Percentiles rank a stretch among this genome's conserved stretches.
phyloP scores from a whole-genome alignment of 2,329 filamentous ascomycete genomes.

The Diaporthe vexans region DNA sequence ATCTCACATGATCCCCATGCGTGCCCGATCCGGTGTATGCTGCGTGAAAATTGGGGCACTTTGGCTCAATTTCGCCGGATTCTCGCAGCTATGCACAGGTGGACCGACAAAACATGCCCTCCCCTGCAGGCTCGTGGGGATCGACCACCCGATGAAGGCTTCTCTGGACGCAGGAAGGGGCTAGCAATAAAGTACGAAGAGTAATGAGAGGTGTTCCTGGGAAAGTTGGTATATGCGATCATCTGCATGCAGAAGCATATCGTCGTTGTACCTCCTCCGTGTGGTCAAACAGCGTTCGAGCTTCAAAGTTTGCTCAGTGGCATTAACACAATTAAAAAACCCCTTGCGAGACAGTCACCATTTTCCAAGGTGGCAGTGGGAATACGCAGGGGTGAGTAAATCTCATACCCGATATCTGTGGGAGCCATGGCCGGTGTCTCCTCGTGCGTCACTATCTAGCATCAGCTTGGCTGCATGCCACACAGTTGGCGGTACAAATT shows the following conservation, averaged over 20 bases:
- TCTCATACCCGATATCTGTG: not conserved
- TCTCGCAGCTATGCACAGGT: not conserved
- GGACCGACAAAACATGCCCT: not conserved
- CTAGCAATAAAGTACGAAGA: not conserved
- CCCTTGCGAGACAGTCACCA: not conserved
- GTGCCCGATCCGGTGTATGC: no score
- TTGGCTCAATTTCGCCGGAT: not conserved
- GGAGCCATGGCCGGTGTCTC: not conserved
- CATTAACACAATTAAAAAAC: not conserved
- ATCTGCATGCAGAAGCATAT: not conserved
- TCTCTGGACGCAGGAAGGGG: not conserved
- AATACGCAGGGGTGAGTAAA: not conserved
- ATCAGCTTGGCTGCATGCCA: not conserved
- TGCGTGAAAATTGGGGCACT: not conserved
- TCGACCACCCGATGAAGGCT: not conserved
- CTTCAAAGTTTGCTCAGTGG: not conserved
- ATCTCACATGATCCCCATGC: not conserved
- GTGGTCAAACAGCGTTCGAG: not conserved
- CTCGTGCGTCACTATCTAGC: not conserved
- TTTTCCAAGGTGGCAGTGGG: not conserved
- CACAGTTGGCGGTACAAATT: not conserved
- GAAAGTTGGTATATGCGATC: not conserved
- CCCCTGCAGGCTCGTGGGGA: not conserved
- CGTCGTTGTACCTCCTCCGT: not conserved
- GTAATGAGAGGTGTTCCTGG: not conserved